A percentile compares a stretch with the other conserved stretches of the same genome.
These are phyloP conservation scores for Mentha longifolia DNA, from an alignment of 257 asterid genomes.

Conservation along the genomic window DNA sequence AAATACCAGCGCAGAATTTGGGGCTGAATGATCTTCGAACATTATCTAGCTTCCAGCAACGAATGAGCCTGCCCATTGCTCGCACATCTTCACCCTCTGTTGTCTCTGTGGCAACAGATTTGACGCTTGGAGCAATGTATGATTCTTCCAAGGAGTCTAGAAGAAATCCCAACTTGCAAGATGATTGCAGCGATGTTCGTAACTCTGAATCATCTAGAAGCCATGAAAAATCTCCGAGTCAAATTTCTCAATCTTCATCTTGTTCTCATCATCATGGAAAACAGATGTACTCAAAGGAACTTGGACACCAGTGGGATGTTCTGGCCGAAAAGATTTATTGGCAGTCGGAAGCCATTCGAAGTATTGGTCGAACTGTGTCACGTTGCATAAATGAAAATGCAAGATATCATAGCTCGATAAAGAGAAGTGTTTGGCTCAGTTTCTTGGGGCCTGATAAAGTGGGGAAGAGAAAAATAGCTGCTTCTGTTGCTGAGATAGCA, in stretches of 20 bases:
- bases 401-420: slow-evolving; percentile 42
- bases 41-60: slow-evolving; percentile 33
- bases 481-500: slow-evolving; percentile 66
- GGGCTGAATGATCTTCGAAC: slow-evolving; percentile 36
- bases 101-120: slow-evolving; percentile 68
- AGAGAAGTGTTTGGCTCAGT: slow-evolving; percentile 81
- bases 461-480: slow-evolving; percentile 77
- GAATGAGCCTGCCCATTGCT: slow-evolving; percentile 35
- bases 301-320: slow-evolving; percentile 56
- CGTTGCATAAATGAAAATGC: slow-evolving; percentile 57
- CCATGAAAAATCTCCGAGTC: slow-evolving; percentile 45
- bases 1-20: slow-evolving; percentile 37
- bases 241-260: slow-evolving; percentile 43
- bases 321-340: slow-evolving; percentile 70
- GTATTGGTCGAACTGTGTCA: slow-evolving; percentile 56
- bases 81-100: slow-evolving; percentile 36
- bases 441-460: slow-evolving; percentile 86
- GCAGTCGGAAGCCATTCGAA: slow-evolving; percentile 78
- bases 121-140: slow-evolving; percentile 74
- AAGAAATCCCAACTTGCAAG: slow-evolving; percentile 42
- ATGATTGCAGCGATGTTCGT: slow-evolving; percentile 33
- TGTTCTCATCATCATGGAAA: slow-evolving; percentile 46
- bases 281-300: slow-evolving; percentile 46
- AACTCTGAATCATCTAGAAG: slow-evolving; percentile 45
- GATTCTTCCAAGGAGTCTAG: slow-evolving; percentile 41